A percentile compares a stretch with the other conserved stretches of the same genome.
These are phyloP conservation scores for Dendrobium officinale DNA, from an alignment of 106 monocot genomes.

Conservation along the genomic window DNA sequence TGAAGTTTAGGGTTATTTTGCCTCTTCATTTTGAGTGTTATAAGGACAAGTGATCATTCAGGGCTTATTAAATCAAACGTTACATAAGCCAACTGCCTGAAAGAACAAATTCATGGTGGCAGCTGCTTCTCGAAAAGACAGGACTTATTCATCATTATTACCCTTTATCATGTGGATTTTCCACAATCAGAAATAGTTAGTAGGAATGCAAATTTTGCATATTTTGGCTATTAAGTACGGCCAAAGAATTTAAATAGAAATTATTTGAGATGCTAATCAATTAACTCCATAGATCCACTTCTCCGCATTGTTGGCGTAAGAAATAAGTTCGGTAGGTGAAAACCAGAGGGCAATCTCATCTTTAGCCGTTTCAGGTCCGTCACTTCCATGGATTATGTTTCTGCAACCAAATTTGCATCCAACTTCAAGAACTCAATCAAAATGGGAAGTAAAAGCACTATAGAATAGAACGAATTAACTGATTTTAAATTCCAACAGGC, in stretches of 20 bases:
- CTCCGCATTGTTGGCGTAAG: slow-evolving; percentile 38
- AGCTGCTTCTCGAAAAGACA: neutral
- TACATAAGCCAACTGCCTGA: neutral
- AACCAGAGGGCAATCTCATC: slow-evolving; percentile 55
- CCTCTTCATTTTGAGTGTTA: neutral
- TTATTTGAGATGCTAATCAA: neutral
- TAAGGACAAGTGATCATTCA: neutral
- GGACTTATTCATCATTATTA: neutral
- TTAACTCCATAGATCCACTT: slow-evolving; percentile 52
- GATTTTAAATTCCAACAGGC: no score
- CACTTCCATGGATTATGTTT: slow-evolving; percentile 64
- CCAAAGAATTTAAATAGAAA: neutral
- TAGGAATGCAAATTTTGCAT: neutral
- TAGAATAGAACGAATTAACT: no score
- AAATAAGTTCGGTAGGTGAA: slow-evolving; percentile 31
- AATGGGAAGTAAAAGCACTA: no score
- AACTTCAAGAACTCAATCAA: no score
- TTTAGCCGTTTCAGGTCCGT: slow-evolving; percentile 58
- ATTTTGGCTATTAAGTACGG: neutral
- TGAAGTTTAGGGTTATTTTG: no score
- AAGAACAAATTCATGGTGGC: neutral
- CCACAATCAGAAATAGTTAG: no score
- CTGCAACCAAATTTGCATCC: slow-evolving; percentile 10
- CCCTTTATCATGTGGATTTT: neutral
- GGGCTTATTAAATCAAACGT: no score